These are phyloP conservation scores for Hypoxylon sp. DNA, from an alignment of 2,329 filamentous ascomycete genomes.

Conservation along the genomic window DNA sequence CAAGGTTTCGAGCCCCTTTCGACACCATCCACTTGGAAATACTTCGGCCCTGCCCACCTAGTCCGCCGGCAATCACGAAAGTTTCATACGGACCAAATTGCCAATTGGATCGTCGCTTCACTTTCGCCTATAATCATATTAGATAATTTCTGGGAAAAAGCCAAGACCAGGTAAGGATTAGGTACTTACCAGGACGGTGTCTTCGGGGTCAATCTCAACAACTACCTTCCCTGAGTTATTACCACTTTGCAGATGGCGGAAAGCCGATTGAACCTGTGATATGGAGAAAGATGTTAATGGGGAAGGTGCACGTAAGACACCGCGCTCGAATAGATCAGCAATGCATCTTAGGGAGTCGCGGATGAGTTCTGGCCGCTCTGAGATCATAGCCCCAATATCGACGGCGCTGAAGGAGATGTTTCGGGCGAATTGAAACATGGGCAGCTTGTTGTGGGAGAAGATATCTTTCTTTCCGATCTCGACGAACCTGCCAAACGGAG, in stretches of 20 bases:
- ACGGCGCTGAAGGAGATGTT: constrained; percentile 13
- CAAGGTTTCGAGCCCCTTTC: constrained; percentile 3
- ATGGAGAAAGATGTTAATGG: background rate
- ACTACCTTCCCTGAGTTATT: background rate
- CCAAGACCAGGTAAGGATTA: background rate
- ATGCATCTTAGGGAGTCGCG: background rate
- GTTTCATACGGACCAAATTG: background rate
- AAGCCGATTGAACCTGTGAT: background rate
- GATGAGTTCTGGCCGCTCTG: background rate
- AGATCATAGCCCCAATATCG: background rate
- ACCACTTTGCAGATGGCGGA: background rate
- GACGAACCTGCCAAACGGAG: constrained; percentile 8
- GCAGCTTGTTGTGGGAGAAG: background rate
- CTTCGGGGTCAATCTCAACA: background rate
- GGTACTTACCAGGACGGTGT: background rate
- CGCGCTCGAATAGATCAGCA: background rate
- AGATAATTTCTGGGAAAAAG: background rate
- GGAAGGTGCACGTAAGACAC: background rate
- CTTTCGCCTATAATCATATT: background rate
- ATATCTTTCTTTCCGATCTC: constrained; percentile 23
- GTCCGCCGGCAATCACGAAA: background rate
- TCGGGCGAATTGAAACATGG: constrained; percentile 9
- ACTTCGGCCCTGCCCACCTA: constrained; percentile 2
- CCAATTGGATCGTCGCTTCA: background rate
- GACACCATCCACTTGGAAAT: constrained; percentile 9